phyloP scores from a whole-genome alignment of 2,329 filamentous ascomycete genomes.

The Plenodomus lindquistii region DNA sequence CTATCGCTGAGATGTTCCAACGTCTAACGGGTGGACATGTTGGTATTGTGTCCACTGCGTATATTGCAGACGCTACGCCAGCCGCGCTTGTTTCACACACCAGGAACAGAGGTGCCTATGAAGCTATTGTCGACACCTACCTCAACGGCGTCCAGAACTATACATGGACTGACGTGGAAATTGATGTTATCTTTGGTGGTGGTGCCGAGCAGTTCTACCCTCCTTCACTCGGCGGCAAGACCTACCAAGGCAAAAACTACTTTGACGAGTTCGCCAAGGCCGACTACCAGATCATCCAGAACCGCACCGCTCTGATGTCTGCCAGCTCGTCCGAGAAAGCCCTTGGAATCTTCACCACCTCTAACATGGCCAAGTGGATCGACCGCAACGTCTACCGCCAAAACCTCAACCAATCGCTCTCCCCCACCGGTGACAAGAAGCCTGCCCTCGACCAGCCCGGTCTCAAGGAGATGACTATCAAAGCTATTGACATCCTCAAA shows the following conservation, averaged over 20 bases:
- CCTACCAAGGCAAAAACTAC: constrained; percentile 74
- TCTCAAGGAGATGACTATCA: constrained; percentile 87
- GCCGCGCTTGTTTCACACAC: constrained; percentile 67
- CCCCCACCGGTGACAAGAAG: constrained; percentile 66
- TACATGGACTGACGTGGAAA: constrained; percentile 75
- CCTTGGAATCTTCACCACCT: constrained; percentile 76
- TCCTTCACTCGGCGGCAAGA: constrained; percentile 58
- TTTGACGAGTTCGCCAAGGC: constrained; percentile 70
- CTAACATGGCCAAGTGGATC: constrained; percentile 81
- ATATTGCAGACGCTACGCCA: constrained; percentile 80
- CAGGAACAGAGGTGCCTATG: constrained; percentile 69
- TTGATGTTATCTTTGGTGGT: constrained; percentile 78
- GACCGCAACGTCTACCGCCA: constrained; percentile 79
- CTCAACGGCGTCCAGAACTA: constrained; percentile 78
- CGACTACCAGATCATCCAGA: constrained; percentile 72
- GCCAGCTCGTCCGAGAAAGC: constrained; percentile 64
- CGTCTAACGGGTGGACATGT: constrained; percentile 66
- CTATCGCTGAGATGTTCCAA: constrained; percentile 76
- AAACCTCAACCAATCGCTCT: constrained; percentile 71
- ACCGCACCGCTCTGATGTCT: constrained; percentile 70
- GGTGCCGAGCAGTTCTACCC: constrained; percentile 79
- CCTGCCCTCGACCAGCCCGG: constrained; percentile 77
- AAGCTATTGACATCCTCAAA: constrained; percentile 80
- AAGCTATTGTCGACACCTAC: constrained; percentile 73
- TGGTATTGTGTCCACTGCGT: constrained; percentile 75